Conservation (phyloP, 805 yeast species). For the Wickerhamiella dianesei region DNA sequence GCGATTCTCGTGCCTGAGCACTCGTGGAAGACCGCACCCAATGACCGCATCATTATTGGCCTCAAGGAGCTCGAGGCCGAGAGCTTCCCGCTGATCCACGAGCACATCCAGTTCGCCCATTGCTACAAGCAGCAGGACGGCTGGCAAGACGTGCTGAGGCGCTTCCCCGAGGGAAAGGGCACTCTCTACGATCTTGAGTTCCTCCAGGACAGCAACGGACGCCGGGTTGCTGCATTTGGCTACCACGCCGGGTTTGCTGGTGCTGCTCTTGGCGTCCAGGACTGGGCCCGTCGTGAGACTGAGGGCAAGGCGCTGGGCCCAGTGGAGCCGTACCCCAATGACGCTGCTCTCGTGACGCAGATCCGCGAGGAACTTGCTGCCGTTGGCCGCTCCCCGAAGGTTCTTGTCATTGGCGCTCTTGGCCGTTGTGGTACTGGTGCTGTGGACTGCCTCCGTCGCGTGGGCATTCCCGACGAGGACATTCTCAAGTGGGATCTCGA, state of each 20-base stretch:
- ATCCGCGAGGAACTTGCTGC: constrained; percentile 50
- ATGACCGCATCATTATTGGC: constrained; percentile 79
- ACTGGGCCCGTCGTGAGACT: constrained; percentile 85
- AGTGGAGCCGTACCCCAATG: constrained; percentile 72
- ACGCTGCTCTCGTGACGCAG: constrained; percentile 56
- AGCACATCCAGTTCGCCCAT: constrained; percentile 97
- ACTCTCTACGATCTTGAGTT: constrained; percentile 87
- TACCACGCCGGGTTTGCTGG: constrained; percentile 99
- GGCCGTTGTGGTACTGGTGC: constrained; percentile 99
- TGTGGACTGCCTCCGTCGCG: constrained; percentile 61
- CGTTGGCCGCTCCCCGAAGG: constrained; percentile 50
- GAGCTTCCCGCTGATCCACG: constrained; percentile 85
- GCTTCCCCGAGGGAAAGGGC: constrained; percentile 90
- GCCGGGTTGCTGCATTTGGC: constrained; percentile 99
- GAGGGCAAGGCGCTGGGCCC: constrained; percentile 55
- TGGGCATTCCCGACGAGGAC: constrained; percentile 77
- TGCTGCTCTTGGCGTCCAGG: constrained; percentile 88
- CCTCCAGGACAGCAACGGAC: constrained; percentile 82
- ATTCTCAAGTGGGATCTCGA: constrained; percentile 91
- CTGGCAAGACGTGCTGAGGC: constrained; percentile 78
- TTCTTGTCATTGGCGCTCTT: constrained; percentile 86
- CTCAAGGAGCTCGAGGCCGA: constrained; percentile 91
- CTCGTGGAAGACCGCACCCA: constrained; percentile 87
- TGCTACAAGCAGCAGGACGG: constrained; percentile 97
- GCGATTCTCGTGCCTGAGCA: constrained; percentile 84